Evolutionary conservation across 2,329 filamentous ascomycete species (phyloP).

Genomic region (Rhinocladiella similis): DNA sequence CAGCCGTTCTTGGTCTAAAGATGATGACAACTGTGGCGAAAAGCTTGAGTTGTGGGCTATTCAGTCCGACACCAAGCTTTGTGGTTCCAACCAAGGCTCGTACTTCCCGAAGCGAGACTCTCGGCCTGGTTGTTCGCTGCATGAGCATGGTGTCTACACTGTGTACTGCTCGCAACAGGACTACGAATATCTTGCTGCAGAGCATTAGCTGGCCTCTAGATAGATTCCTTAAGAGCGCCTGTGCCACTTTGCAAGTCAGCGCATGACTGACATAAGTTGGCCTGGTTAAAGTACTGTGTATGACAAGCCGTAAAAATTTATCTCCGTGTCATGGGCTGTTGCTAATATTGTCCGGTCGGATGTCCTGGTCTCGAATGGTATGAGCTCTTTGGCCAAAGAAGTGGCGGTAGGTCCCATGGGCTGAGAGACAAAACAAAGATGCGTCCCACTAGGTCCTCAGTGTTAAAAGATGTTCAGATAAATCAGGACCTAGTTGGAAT

Average conservation of each 20-base stretch:
- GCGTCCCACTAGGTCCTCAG: conserved; percentile 30
- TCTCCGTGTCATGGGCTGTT: no score
- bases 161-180: not conserved
- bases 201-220: no score
- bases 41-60: not conserved
- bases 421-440: conserved; percentile 38
- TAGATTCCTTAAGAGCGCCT: no score
- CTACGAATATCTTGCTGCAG: no score
- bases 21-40: not conserved
- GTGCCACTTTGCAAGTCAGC: no score
- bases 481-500: conserved; percentile 30
- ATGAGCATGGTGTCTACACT: not conserved
- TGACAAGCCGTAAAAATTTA: no score
- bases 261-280: no score
- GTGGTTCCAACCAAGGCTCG: not conserved
- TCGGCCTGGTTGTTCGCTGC: not conserved
- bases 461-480: conserved; percentile 35
- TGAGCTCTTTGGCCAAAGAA: conserved; percentile 29
- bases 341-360: no score
- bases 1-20: not conserved
- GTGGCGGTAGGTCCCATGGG: conserved; percentile 19
- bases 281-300: no score
- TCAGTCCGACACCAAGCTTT: not conserved
- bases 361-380: conserved; percentile 22
- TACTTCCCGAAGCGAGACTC: not conserved